Evolutionary conservation across 139 green algal species (phyloP).

Genomic region (Astrephomene gubernaculifera): DNA sequence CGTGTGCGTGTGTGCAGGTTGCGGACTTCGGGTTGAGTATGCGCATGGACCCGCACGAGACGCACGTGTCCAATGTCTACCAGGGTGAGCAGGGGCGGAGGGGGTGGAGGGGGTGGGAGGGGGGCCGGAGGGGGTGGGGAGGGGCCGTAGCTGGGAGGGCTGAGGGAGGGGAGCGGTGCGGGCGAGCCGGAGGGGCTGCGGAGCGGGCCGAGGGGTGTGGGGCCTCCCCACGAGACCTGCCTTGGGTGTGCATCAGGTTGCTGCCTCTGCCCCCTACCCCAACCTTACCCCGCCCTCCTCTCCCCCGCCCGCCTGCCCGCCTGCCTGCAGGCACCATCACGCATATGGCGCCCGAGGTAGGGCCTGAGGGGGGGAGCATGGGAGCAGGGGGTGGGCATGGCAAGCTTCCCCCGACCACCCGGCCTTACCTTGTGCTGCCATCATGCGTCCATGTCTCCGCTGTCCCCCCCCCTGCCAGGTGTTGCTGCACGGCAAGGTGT

Average conservation of each 20-base stretch:
- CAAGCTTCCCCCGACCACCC: background rate
- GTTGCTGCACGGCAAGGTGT: constrained; percentile 43
- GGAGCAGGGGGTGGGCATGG: background rate
- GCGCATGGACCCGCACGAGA: constrained; percentile 54
- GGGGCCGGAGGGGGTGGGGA: too few species aligned
- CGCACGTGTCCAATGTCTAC: constrained; percentile 58
- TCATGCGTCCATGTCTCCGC: background rate
- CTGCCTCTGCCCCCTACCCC: background rate
- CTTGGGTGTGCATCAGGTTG: too few species aligned
- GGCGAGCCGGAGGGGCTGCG: too few species aligned
- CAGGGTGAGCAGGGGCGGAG: constrained; percentile 27
- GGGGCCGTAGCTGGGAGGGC: too few species aligned
- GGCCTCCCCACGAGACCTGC: too few species aligned
- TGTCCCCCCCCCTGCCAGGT: background rate
- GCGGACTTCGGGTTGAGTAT: constrained; percentile 65
- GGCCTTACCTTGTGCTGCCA: background rate
- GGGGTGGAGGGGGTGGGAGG: background rate
- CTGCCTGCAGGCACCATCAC: constrained; percentile 43
- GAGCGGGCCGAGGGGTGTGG: too few species aligned
- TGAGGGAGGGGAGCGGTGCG: too few species aligned
- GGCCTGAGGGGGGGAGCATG: background rate
- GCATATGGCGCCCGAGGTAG: constrained; percentile 34
- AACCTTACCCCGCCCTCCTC: background rate
- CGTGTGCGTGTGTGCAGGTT: too few species aligned
- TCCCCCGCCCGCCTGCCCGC: background rate